These are phyloP conservation scores for Microthlaspi erraticum DNA, from an alignment of 345 rosid genomes.

Conservation along the genomic window DNA sequence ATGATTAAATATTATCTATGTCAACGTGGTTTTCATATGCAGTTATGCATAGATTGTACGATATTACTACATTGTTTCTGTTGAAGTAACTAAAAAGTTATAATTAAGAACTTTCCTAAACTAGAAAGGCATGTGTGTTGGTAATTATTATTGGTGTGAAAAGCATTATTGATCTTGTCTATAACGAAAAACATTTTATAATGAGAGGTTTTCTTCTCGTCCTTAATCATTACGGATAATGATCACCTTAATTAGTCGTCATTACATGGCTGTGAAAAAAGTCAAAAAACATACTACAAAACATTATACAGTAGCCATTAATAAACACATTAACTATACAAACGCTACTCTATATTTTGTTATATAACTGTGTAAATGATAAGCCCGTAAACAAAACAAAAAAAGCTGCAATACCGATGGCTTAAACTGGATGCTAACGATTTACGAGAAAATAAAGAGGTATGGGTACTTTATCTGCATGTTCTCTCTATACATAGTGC, in stretches of 20 bases:
- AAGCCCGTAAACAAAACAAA: no score
- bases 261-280: constrained; percentile 21
- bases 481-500: constrained; percentile 29
- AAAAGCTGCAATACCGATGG: constrained; percentile 38
- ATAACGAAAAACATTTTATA: constrained; percentile 6
- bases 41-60: not conserved
- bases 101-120: constrained; percentile 11
- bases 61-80: not conserved
- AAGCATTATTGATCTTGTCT: not conserved
- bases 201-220: constrained; percentile 23
- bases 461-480: constrained; percentile 39
- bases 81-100: constrained; percentile 21
- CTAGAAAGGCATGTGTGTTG: constrained; percentile 15
- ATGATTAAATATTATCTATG: not conserved
- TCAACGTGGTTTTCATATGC: constrained; percentile 2
- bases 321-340: not conserved
- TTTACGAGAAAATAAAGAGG: constrained; percentile 44
- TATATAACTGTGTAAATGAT: not conserved
- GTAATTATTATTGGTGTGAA: not conserved
- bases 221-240: constrained; percentile 18
- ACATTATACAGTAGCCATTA: no score
- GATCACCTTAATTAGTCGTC: constrained; percentile 15
- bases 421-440: constrained; percentile 35
- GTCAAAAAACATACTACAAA: no score
- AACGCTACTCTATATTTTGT: not conserved